Evolutionary conservation across 805 yeast species (phyloP), one percentile per base, ranked within the genome.

Genomic region (Lipomyces anomalus): DNA sequence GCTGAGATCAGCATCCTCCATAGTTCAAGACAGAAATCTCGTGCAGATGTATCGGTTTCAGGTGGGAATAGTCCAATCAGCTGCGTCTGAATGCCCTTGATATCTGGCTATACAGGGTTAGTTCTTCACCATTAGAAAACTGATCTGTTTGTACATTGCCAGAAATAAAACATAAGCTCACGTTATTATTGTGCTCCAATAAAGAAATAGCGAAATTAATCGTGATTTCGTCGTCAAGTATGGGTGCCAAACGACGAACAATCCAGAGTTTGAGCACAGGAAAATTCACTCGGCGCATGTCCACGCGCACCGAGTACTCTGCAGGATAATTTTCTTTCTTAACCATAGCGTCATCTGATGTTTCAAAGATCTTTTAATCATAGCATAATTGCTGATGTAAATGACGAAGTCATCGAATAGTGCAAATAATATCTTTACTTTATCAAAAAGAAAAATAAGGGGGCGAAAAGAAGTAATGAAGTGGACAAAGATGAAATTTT

Each of bases 11-110:
- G 22, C 5, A 35, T 21, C 6, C 24, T n/a, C 39, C 39, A 35
- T 13, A 35, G 24, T 4, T 35, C 39, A 7, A 35, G 32, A 20
- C 26, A 35, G n/a, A 35, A 35, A n/a, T 35, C 39, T 6, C n/a
- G 20, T 4, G 39, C 39, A 7, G 21, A 9, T 13, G 13, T 13
- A 9, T 9, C 11, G 11, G 30, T 13, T 9, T 26, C 24, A n/a
- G 21, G 26, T 18, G 26, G 26, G 22, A 35, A 23, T 18, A 35
- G 24, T 18, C 20, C 20, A 16, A 17, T 18, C 39, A 35, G 21
- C n/a, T 35, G 39, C n/a, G n/a, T 35, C 24, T 35, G 20, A 13
- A 35, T 20, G n/a, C 16, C 16, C n/a, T 26, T 22, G 24, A 35
- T 35, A 13, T 35, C 39, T 7, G 39, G 39, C 39, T 35, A 18